phyloP scores from a whole-genome alignment of 768 basidiomycete genomes.

The Mycena indigotica region DNA sequence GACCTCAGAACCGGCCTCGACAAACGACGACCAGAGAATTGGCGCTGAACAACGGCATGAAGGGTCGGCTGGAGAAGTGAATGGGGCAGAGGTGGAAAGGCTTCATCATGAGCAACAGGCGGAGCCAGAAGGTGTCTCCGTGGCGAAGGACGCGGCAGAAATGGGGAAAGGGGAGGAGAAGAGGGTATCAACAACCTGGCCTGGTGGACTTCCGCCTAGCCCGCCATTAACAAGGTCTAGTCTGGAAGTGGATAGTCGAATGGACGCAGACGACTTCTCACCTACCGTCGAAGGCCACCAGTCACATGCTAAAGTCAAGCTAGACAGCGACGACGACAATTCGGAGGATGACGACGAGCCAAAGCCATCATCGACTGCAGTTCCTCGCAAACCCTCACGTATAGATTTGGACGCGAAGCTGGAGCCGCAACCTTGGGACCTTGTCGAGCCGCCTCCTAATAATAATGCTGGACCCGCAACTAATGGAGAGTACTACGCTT shows the following conservation, averaged over 20 bases:
- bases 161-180: slow-evolving; percentile 14
- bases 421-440: slow-evolving; percentile 71
- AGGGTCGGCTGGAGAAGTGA: background rate
- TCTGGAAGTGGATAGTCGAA: slow-evolving; percentile 7
- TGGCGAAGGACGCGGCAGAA: slow-evolving; percentile 1
- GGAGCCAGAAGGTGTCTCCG: background rate
- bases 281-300: slow-evolving; percentile 9
- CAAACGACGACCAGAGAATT: background rate
- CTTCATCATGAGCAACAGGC: background rate
- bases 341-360: slow-evolving; percentile 2
- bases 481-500: slow-evolving; percentile 45
- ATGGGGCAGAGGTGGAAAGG: background rate
- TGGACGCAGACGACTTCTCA: slow-evolving; percentile 4
- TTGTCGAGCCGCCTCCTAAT: slow-evolving; percentile 49
- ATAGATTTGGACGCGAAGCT: slow-evolving; percentile 52
- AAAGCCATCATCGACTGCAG: slow-evolving; percentile 12
- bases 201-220: slow-evolving; percentile 32
- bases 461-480: slow-evolving; percentile 31
- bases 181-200: slow-evolving; percentile 23
- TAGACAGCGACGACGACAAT: slow-evolving; percentile 9
- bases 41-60: background rate
- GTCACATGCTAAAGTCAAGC: slow-evolving; percentile 1
- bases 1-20: background rate
- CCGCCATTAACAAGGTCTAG: slow-evolving; percentile 32
- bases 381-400: slow-evolving; percentile 42